Conservation (phyloP, 176 grass and related monocot genomes). For the Aegilops tauschii region DNA sequence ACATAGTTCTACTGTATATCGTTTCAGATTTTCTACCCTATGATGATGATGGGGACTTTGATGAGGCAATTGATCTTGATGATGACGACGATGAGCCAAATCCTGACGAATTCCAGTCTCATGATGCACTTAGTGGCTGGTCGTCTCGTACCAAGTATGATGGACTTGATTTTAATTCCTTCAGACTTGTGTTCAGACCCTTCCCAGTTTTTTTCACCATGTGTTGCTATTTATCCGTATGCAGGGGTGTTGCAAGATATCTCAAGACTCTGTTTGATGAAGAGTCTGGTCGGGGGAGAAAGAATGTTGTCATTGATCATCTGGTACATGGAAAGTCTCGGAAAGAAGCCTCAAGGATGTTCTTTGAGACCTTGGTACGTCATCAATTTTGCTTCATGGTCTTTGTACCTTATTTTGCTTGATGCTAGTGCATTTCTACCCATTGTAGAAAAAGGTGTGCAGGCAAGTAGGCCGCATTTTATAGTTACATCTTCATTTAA, state of each 20-base stretch:
- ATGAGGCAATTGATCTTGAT: slow-evolving; percentile 44
- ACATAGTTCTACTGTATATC: slow-evolving; percentile 4
- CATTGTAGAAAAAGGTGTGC: neutral
- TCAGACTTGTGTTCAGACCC: neutral
- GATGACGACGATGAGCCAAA: slow-evolving; percentile 47
- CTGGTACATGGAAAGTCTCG: slow-evolving; percentile 72
- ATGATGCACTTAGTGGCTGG: slow-evolving; percentile 86
- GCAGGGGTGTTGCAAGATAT: slow-evolving; percentile 87
- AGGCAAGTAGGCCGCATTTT: neutral
- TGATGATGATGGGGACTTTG: slow-evolving; percentile 77
- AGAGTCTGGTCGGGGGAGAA: slow-evolving; percentile 72
- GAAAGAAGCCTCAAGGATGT: slow-evolving; percentile 99
- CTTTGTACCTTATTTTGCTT: neutral
- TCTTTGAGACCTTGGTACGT: slow-evolving; percentile 98
- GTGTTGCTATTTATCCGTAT: slow-evolving; percentile 1
- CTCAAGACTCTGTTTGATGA: slow-evolving; percentile 85
- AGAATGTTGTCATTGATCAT: slow-evolving; percentile 70
- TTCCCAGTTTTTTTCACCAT: neutral
- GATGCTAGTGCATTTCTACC: neutral
- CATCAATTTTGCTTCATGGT: neutral
- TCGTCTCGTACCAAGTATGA: slow-evolving; percentile 87
- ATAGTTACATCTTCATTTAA: neutral
- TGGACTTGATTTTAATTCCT: neutral
- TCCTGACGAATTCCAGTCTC: slow-evolving; percentile 70
- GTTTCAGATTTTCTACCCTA: slow-evolving; percentile 84